Base-by-base conservation (phyloP, 129 eudicot species). In the Centella asiatica region DNA sequence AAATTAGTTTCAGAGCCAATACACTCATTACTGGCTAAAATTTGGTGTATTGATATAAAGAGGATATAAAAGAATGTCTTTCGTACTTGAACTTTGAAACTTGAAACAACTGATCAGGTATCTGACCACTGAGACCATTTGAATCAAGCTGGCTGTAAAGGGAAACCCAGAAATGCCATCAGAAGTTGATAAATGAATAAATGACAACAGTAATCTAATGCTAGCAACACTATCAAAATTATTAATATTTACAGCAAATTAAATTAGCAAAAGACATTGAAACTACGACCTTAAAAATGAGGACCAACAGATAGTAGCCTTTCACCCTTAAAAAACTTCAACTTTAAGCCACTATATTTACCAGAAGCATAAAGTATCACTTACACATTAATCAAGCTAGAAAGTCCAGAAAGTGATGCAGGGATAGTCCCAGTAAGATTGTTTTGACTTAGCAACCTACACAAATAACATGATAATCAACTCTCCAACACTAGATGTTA, bases 391-490 rank as follows among this genome's bases (percentile, higher is more conserved):
- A 76, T 74, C 79, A 93, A 77, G 71, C 74, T 82, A 62, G 90
- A 58, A 50, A 93, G 96, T 67, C 65, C 61, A 60, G 95, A 69
- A 63, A 93, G 85, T 48, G 99, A 82, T 57, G 75, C 77, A 4
- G 99, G 99, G 52, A 93, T 81, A 44, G 80, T 59, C 54, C 99
- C 99, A 51, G 86, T 77, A 55, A 93, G 81, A 76, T 88, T 83
- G 81, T 93, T 93, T 76, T 77, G 76, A 80, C 74, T 83, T 69
- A 93, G 66, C 63, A 78, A 53, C 95, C 99, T 88, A 80, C 69
- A 62, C 27, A n/a, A 18, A 74, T 36, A 75, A 72, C 34, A 9
- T 13, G 14, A 11, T 32, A 33, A 26, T 32, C 17, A 22, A 37
- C 25, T 26, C 42, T 19, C 50, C 6, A 28, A 26, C 20, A 52